These are phyloP conservation scores for Coleophoma eucalyptorum DNA, from an alignment of 2,329 filamentous ascomycete species.

Conservation along the genomic window DNA sequence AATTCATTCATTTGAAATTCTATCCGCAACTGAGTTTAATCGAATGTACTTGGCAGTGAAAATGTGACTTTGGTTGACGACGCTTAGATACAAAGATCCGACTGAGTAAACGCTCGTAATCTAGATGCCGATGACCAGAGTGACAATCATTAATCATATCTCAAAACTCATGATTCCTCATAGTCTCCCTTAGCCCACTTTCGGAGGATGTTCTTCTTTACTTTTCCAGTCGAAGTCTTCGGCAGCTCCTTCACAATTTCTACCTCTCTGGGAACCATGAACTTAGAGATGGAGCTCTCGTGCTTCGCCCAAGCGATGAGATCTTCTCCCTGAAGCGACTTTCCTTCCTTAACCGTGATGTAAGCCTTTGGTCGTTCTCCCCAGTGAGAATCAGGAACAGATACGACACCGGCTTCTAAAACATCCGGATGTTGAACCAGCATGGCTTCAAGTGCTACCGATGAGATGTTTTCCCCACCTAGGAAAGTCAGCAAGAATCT, in stretches of 20 bases:
- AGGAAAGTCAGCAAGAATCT: neutral
- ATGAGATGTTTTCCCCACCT: constrained; percentile 97
- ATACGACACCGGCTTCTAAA: constrained; percentile 87
- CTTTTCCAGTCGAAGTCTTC: constrained; percentile 96
- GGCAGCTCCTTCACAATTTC: constrained; percentile 85
- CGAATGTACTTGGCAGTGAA: too few species aligned
- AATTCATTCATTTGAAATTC: too few species aligned
- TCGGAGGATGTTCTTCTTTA: constrained; percentile 89
- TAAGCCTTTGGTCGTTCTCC: constrained; percentile 95
- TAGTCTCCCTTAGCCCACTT: constrained; percentile 43
- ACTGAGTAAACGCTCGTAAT: too few species aligned
- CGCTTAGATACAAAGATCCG: too few species aligned
- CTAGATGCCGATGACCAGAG: too few species aligned
- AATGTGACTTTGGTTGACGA: too few species aligned
- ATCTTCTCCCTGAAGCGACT: constrained; percentile 56
- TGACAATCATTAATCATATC: too few species aligned
- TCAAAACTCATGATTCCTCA: constrained; percentile 2
- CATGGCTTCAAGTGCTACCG: constrained; percentile 86
- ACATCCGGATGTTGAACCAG: constrained; percentile 84
- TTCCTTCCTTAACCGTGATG: constrained; percentile 73
- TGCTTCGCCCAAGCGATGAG: constrained; percentile 85
- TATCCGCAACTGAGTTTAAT: too few species aligned
- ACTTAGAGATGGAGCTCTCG: constrained; percentile 77
- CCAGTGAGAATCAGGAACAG: constrained; percentile 85
- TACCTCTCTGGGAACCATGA: constrained; percentile 75